Base-by-base conservation (phyloP, 2,329 filamentous ascomycete species). In the Colletotrichum godetiae region DNA sequence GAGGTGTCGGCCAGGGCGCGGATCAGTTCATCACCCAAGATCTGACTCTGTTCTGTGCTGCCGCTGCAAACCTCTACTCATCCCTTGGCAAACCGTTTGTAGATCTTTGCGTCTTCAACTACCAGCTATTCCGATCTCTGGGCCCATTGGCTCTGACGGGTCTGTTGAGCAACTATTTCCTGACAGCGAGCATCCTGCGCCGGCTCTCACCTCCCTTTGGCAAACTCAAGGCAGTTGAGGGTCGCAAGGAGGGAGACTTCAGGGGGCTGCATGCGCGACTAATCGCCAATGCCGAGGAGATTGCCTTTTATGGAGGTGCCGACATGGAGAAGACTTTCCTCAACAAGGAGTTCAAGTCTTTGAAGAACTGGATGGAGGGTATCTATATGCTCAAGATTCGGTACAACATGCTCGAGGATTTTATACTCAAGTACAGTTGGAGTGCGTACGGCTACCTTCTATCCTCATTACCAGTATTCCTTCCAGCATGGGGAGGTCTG, bases 11-110 rank as follows among this genome's bases (percentile, higher is more conserved):
- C 0, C 94, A 97, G 80, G 93, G 94, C 15, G 95, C 95, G 11
- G 97, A 99, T 79, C 97, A 99, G 79, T 98, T 95, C 83, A 98
- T 99, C 79, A 98, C 97, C 0, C 96, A 98, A 81, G 97, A 99
- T 81, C 87, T 99, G 37, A 98, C 97, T 0, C 88, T 98, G 1
- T 99, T 99, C 85, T 99, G 97, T 81, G 94, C 94, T 12, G 92
- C 95, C 4, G 96, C 97, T 1, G 95, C 97, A 19, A 94, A 95
- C 27, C 86, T 99, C 5, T 99, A 98, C 84, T 98, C 97, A 1
- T 98, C 95, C 0, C 88, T 99, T 3, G 97, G 97, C n/a, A 99
- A 99, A 82, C 97, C 97, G 0, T 92, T 98, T 76, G 94, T 99
- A n/a, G 97, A 99, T 81, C 88, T 99, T 2, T 94, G 95, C 77